Evolutionary conservation across 495 filamentous ascomycete genomes (phyloP), one percentile per base, ranked within the genome.

Genomic region (Xylaria castorea): DNA sequence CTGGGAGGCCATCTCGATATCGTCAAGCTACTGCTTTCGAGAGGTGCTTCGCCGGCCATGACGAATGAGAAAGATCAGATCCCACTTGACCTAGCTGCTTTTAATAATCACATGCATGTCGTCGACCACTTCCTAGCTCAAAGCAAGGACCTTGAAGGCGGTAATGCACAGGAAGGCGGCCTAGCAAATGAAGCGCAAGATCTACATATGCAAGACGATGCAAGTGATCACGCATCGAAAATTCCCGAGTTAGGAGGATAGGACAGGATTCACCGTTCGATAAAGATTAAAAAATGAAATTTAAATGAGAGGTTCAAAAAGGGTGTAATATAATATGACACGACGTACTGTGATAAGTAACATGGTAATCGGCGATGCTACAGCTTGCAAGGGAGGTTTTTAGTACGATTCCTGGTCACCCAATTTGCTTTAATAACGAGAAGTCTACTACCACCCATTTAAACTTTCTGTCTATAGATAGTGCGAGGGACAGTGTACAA

Each of bases 1-100:
- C 83, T 97, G 70, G 95, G 96, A 73, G 95, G 95, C 18, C 94
- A 97, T 76, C 81, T 97, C 3, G 87, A 88, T 40, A 88, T 90
- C 30, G 94, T 97, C 16, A 92, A 96, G 84, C 77, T 89, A 3
- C 88, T 98, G 16, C 85, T 91, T 50, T 89, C 89, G 6, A 77
- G 77, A 5, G 93, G 93, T 4, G 93, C 94, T 2, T 92, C 95
- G 73, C 86, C 92, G 16, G 86, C 89, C 32, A 83, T 93, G 34
- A 88, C 87, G 78, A 98, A 98, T 75, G 85, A 90, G 70, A 92
- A 91, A 30, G 94, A 95, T 3, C 92, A 96, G 74, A 91, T 97
- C 76, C 92, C 94, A 5, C 85, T 97, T 6, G 97, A 93, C 78
- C 88, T 97, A 76, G 95, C 95, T 5, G 92, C 94, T 82, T 83